Evolutionary conservation across 139 green algal genomes (phyloP).

Genomic region (Yamagishiella unicocca): DNA sequence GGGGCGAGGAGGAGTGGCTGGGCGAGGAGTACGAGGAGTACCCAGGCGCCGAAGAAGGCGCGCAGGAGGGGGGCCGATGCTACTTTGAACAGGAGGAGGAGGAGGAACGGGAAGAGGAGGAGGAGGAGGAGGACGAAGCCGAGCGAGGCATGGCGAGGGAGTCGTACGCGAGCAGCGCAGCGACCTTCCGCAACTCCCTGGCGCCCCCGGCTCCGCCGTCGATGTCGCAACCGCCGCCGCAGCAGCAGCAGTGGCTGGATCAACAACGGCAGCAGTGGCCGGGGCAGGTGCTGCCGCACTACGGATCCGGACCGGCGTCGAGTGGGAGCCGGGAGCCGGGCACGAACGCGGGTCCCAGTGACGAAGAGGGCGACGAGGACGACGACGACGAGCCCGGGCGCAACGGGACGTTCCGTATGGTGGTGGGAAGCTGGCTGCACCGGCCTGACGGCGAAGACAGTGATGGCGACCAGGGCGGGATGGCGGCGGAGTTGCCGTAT

Average conservation of each 20-base stretch:
- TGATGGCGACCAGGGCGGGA: not conserved
- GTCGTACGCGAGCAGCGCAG: constrained; percentile 1
- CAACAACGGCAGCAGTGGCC: not conserved
- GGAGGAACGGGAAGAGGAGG: not conserved
- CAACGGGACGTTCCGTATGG: constrained; percentile 21
- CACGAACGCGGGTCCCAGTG: too few species aligned
- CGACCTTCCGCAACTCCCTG: not conserved
- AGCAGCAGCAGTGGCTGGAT: not conserved
- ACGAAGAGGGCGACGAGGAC: too few species aligned
- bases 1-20: not conserved
- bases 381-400: too few species aligned
- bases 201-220: not conserved
- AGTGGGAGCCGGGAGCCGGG: not conserved
- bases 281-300: not conserved
- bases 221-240: not conserved
- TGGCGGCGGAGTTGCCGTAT: too few species aligned
- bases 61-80: not conserved
- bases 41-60: not conserved
- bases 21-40: not conserved
- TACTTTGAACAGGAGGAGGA: not conserved
- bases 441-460: not conserved
- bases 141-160: not conserved
- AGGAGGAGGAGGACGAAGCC: not conserved
- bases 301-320: not conserved
- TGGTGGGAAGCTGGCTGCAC: constrained; percentile 27